Percentiles rank a stretch among this genome's conserved stretches.
Evolutionary conservation across 75 land plant species (phyloP).

Genomic region (Pinus taeda): DNA sequence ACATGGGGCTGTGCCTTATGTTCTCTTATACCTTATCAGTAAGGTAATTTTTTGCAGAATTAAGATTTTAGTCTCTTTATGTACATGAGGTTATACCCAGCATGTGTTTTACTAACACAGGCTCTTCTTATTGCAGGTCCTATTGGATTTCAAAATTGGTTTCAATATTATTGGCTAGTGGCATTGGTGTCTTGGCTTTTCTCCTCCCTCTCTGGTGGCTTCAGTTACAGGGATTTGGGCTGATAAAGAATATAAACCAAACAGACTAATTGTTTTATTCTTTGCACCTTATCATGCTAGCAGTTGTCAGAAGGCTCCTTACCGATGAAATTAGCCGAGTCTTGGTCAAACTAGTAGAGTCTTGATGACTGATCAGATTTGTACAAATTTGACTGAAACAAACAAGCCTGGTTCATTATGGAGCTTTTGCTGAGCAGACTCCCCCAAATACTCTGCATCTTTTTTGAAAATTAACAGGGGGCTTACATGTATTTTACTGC

Average conservation of each 20-base stretch:
- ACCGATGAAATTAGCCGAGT: too few species aligned
- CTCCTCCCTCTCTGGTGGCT: conserved; percentile 1
- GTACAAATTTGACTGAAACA: too few species aligned
- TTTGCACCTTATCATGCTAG: background rate
- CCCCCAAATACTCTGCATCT: too few species aligned
- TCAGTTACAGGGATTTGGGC: background rate
- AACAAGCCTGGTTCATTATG: too few species aligned
- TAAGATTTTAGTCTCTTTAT: background rate
- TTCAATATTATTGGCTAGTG: conserved; percentile 5
- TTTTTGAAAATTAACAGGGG: too few species aligned
- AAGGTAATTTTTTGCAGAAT: background rate
- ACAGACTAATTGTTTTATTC: background rate
- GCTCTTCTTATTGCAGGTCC: background rate
- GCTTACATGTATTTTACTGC: too few species aligned
- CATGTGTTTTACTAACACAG: background rate
- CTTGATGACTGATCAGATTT: too few species aligned
- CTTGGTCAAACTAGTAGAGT: too few species aligned
- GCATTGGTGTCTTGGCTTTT: conserved; percentile 1
- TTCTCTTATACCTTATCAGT: background rate
- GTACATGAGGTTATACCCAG: background rate
- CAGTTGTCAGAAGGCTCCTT: too few species aligned
- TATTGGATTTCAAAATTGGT: background rate
- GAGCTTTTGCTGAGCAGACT: too few species aligned
- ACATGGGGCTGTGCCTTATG: background rate
- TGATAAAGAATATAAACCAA: background rate